Percentiles rank a stretch among this genome's conserved stretches.
phyloP scores from a whole-genome alignment of 75 land plant species.

The Pinus taeda region DNA sequence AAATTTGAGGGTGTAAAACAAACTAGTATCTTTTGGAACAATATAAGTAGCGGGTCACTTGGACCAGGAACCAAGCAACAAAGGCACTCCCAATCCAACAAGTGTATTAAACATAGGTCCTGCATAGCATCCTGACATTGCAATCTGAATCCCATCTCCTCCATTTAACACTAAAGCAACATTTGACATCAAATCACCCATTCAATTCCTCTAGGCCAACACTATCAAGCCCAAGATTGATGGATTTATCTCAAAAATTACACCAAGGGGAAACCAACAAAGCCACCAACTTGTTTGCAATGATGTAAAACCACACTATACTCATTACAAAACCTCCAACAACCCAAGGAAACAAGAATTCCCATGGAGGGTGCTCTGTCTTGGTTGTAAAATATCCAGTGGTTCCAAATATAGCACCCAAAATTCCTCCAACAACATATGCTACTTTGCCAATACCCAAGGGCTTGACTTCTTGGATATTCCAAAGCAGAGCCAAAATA shows the following conservation, averaged over 20 bases:
- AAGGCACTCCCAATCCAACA: too few relatives aligned
- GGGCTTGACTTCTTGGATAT: too few relatives aligned
- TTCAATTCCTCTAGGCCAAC: conserved; percentile 97
- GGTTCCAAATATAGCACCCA: too few relatives aligned
- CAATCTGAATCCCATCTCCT: conserved; percentile 88
- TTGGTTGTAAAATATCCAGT: too few relatives aligned
- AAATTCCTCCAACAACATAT: too few relatives aligned
- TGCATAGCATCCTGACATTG: conserved; percentile 94
- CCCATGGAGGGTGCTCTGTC: conserved; percentile 74
- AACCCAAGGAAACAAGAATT: conserved; percentile 79
- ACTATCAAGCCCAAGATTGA: conserved; percentile 88
- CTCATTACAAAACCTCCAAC: conserved; percentile 87
- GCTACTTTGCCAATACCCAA: too few relatives aligned
- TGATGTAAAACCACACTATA: conserved; percentile 81
- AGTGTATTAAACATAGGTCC: conserved; percentile 98
- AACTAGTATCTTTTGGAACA: conserved; percentile 56
- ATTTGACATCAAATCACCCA: conserved; percentile 95
- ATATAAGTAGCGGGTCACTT: conserved; percentile 44
- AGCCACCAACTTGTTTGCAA: conserved; percentile 92
- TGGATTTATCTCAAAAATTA: conserved; percentile 68
- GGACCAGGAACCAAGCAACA: conserved; percentile 68
- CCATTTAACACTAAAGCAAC: conserved; percentile 72
- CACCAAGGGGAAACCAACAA: conserved; percentile 69
- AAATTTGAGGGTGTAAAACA: conserved; percentile 74
- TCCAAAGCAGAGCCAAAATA: too few relatives aligned